Percentiles rank a stretch among this genome's conserved stretches.
Conservation (phyloP, 176 grass and related monocot species). For the Carex myosuroides region DNA sequence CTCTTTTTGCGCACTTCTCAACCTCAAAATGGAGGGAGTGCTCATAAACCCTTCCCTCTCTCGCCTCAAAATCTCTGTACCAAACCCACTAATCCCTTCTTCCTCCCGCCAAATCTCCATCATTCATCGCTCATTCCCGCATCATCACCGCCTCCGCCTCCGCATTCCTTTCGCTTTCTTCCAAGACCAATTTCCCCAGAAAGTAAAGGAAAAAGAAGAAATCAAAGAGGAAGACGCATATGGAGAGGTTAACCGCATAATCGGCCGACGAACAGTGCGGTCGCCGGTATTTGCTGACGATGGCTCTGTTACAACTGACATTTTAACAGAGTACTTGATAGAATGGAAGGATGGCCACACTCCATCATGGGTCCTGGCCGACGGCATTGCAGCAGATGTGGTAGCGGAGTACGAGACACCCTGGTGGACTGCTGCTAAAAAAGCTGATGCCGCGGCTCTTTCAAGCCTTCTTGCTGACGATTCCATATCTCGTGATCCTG, state of each 20-base stretch:
- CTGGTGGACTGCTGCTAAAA: constrained; percentile 82
- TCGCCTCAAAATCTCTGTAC: constrained; percentile 37
- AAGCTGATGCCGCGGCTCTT: constrained; percentile 45
- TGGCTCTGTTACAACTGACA: constrained; percentile 39
- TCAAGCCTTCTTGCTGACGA: constrained; percentile 48
- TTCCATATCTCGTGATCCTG: constrained; percentile 45
- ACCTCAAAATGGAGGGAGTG: constrained; percentile 57
- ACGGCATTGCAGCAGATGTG: constrained; percentile 66
- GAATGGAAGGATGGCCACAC: constrained; percentile 87
- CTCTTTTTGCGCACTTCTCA: not conserved
- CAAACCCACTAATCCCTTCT: constrained; percentile 4
- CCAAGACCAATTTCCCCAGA: constrained; percentile 45
- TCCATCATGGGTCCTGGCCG: constrained; percentile 54
- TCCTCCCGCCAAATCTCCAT: not conserved
- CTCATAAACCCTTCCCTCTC: constrained; percentile 79
- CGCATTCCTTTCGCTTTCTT: constrained; percentile 40
- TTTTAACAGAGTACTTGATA: constrained; percentile 65
- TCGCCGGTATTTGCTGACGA: constrained; percentile 56
- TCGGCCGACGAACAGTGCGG: constrained; percentile 58
- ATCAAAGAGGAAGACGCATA: constrained; percentile 49
- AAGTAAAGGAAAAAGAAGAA: not conserved
- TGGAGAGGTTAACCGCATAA: constrained; percentile 72
- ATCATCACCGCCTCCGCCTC: constrained; percentile 16
- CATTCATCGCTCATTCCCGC: constrained; percentile 1
- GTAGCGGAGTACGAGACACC: constrained; percentile 78